Evolutionary conservation across 164 flowering plant genomes (phyloP), one percentile per base, ranked within the genome.

Genomic region (grape (Vitis vinifera)): DNA sequence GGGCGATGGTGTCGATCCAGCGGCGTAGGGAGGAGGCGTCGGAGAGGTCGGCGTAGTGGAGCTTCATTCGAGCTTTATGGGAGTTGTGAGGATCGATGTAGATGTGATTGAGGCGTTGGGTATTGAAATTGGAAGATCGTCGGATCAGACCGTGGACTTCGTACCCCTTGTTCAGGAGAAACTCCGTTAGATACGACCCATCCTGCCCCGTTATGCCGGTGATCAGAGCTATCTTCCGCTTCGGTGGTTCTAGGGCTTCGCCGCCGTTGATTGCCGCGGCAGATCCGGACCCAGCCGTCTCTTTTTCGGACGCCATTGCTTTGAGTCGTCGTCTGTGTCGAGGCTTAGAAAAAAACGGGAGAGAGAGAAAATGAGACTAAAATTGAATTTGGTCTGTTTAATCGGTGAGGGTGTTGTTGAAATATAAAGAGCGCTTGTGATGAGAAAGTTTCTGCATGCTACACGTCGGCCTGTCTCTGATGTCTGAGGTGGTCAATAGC

Each of bases 1-100:
- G 98, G 44, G n/a, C 72, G 68, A 93, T 81, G 65, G 81, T 75
- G 76, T 93, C 98, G 73, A 93, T 77, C 95, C 94, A 89, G 65
- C 97, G 96, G 69, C 98, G 95, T 69, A 93, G 97, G 12, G 98
- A 91, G 70, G 98, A 93, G 70, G 98, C 92, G 82, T 93, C 98
- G 69, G 89, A 62, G 71, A 93, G 88, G 62, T 93, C 98, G 59
- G 96, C 97, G 76, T 93, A 93, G 83, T 93, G 98, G 70, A 93
- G 97, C 79, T 87, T 87, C 95, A 93, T 88, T 37, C 70, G 82
- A 11, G 95, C 94, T 74, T 90, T 88, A 61, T 79, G 80, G 62
- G 88, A 67, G 67, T 91, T 93, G 87, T 93, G 98, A 0, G 98
- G 98, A 55, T 93, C 98, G 82, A 91, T 82, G 88, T 93, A 93